Evolutionary conservation across 257 asterid species (phyloP).

Genomic region (Capsicum pubescens): DNA sequence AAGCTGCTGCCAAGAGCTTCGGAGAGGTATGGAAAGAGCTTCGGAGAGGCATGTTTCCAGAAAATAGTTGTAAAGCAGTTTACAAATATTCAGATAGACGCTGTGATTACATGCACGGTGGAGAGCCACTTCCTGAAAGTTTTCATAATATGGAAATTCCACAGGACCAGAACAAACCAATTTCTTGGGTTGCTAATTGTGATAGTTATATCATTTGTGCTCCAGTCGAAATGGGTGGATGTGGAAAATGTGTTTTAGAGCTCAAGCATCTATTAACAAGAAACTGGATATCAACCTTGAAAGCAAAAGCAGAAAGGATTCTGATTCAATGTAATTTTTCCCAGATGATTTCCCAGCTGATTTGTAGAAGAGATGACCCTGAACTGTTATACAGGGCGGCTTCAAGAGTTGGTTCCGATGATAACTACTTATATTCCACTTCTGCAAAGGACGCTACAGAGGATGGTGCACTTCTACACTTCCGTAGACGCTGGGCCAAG

Average conservation of each 20-base stretch:
- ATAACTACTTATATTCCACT: constrained; percentile 68
- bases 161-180: constrained; percentile 38
- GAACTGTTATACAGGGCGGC: too few relatives aligned
- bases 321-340: too few relatives aligned
- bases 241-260: too few relatives aligned
- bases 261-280: too few relatives aligned
- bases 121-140: constrained; percentile 56
- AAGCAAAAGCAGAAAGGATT: too few relatives aligned
- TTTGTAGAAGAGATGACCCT: too few relatives aligned
- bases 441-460: constrained; percentile 50
- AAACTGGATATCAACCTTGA: too few relatives aligned
- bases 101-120: constrained; percentile 70
- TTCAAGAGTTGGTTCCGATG: constrained; percentile 36
- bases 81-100: constrained; percentile 54
- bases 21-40: too few relatives aligned
- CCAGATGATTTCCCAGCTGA: too few relatives aligned
- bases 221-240: too few relatives aligned
- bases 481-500: constrained; percentile 79
- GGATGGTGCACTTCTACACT: constrained; percentile 58
- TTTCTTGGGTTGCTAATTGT: constrained; percentile 45
- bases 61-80: constrained; percentile 35
- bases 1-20: constrained; percentile 66
- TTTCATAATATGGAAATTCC: constrained; percentile 31
- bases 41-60: constrained; percentile 53
- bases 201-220: background rate